Base-by-base conservation (phyloP, 371 early-diverging fungal genomes). In the Mortierella sp. region DNA sequence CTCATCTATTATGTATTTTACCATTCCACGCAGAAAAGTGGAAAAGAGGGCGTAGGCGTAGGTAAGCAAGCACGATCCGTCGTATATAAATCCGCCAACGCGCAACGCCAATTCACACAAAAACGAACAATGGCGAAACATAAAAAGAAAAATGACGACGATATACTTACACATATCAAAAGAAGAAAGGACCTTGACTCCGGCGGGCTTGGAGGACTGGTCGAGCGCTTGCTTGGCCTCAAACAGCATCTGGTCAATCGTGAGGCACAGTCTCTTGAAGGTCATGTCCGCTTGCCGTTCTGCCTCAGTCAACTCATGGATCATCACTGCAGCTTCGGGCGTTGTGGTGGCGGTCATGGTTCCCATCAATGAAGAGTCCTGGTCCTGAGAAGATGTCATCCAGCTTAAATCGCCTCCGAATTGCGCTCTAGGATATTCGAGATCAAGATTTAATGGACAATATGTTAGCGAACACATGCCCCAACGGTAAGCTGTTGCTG, bases 151-250 rank as follows among this genome's bases (percentile, higher is more conserved):
- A n/a, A n/a, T n/a, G n/a, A n/a, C n/a, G n/a, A 44, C n/a, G 14
- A 13, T 44, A 24, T 26, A 73, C 85, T 74, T 81, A 85, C 85
- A 71, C 81, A 85, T 81, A 50, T 85, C 85, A 53, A 78, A 85
- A 10, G 81, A 81, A 5, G 85, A 78, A n/a, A 85, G 67, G 50
- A 85, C 85, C 46, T 85, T 85, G 69, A 85, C 79, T n/a, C 85
- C 85, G 10, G 85, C 67, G 6, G 76, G 76, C 46, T 78, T 81
- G 3, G 71, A 73, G 24, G 85, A 85, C 28, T 83, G 80, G 69
- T 85, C 85, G 2, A 85, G 44, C 10, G 85, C 85, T 16, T 85
- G 85, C 28, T 67, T 77, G 16, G 79, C 85, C 54, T 85, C 85
- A 71, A 69, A 78, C 26, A 85, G 51, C 85, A 85, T 78, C 46